phyloP scores from a whole-genome alignment of 2,329 filamentous ascomycete genomes.

The Claviceps purpurea region DNA sequence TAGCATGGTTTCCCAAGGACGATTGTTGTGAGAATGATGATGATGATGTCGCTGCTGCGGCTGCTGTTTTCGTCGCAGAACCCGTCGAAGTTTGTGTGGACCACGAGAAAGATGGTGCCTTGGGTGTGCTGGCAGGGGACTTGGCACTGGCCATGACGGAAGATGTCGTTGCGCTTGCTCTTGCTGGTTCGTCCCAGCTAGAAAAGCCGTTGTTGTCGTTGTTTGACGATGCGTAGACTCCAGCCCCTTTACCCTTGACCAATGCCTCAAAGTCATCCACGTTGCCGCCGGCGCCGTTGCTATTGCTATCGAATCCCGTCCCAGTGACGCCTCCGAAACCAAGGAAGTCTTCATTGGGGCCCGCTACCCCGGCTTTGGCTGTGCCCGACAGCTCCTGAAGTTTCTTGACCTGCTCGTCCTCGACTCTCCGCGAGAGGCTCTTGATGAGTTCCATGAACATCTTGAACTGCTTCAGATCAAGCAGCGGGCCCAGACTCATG shows the following conservation, averaged over 20 bases:
- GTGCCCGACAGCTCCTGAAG: slow-evolving; percentile 66
- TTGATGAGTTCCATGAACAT: slow-evolving; percentile 84
- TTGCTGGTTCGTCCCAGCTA: slow-evolving; percentile 33
- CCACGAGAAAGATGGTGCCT: slow-evolving; percentile 48
- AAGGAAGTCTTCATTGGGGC: slow-evolving; percentile 52
- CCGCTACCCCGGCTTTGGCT: slow-evolving; percentile 34
- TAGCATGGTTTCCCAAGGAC: slow-evolving; percentile 11
- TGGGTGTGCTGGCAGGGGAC: slow-evolving; percentile 23
- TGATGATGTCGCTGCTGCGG: not conserved
- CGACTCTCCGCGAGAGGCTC: slow-evolving; percentile 62
- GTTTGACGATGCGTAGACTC: slow-evolving; percentile 17
- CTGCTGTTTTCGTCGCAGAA: slow-evolving; percentile 12
- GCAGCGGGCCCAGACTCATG: slow-evolving; percentile 79
- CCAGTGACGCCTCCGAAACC: slow-evolving; percentile 57
- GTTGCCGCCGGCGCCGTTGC: slow-evolving; percentile 32
- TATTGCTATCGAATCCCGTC: slow-evolving; percentile 33
- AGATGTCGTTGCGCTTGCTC: slow-evolving; percentile 9
- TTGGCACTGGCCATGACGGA: slow-evolving; percentile 19
- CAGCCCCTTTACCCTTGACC: slow-evolving; percentile 53
- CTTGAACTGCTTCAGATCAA: slow-evolving; percentile 80
- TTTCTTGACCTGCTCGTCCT: slow-evolving; percentile 80
- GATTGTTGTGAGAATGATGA: slow-evolving; percentile 13
- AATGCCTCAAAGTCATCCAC: slow-evolving; percentile 77
- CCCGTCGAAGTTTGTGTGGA: slow-evolving; percentile 40
- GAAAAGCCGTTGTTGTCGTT: slow-evolving; percentile 30